Evolutionary conservation across 2,329 filamentous ascomycete species (phyloP), one percentile per base, ranked within the genome.

Genomic region (Aspergillus sp.): DNA sequence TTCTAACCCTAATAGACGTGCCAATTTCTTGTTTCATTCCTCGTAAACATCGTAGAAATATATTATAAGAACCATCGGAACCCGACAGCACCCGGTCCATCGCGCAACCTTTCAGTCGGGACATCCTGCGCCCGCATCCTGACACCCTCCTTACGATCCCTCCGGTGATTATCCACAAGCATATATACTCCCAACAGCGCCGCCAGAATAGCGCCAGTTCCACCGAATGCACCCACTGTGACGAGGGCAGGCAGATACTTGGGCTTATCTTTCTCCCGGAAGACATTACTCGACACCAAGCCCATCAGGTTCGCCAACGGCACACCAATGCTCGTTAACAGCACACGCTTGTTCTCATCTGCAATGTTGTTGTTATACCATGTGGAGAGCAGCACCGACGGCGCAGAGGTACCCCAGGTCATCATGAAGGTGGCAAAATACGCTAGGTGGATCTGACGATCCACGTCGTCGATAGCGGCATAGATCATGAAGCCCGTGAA

Each of bases 341-440:
- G 81, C 5, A 91, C 82, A 50, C 90, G 87, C 39, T 87, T 85
- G 59, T 88, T 88, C 74, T 93, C 90, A 68, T 93, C 84, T 1
- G 90, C 89, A 58, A 92, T 84, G 71, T 94, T 94, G 80, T 93
- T 93, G 77, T 91, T 93, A 77, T 92, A 92, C 88, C 87, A 89
- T 59, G 86, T 80, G 65, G 86, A 78, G 8, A 77, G 79, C 11
- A 93, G 80, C 8, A 92, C 89, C 0, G 86, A 90, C 0, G 90
- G 90, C 0, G 90, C 89, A 1, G 86, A 88, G 0, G 89, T 91
- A 15, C 90, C 90, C 87, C 89, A 92, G 10, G 87, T 89, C 88
- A 92, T 91, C 88, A 92, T 90, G 73, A 92, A 93, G 57, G 84
- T 87, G 5, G 89, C 88, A 64, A 87, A 92, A 70, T 92, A 92